Evolutionary conservation across 805 yeast genomes (phyloP).

Genomic region (Lipomyces orientalis): DNA sequence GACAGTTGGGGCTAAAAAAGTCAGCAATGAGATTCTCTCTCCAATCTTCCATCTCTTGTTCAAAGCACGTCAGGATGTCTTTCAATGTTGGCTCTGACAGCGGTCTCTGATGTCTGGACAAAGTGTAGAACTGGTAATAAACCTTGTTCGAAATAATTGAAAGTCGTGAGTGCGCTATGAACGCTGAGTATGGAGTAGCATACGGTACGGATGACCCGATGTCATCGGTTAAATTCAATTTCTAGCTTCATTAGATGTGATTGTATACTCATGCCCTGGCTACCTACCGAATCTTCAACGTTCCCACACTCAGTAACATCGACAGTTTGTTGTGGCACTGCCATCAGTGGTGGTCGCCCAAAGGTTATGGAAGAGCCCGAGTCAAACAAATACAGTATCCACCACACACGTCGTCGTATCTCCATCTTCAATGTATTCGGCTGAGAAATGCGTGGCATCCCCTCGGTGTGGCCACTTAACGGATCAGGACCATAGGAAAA

Average conservation of each 20-base stretch:
- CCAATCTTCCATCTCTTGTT: neutral
- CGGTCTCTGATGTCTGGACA: neutral
- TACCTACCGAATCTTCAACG: slow-evolving; percentile 18
- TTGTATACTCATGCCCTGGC: neutral
- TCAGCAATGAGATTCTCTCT: slow-evolving; percentile 41
- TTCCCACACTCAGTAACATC: slow-evolving; percentile 40
- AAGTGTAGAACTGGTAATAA: neutral
- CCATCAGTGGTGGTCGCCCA: slow-evolving; percentile 10
- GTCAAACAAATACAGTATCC: slow-evolving; percentile 4
- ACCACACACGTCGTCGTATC: slow-evolving; percentile 5
- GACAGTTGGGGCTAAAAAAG: slow-evolving; percentile 43
- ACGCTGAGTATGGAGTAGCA: neutral
- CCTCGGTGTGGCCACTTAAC: slow-evolving; percentile 45
- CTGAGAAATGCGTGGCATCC: slow-evolving; percentile 53
- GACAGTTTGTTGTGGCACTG: neutral
- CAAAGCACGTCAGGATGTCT: neutral
- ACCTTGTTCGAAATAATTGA: neutral
- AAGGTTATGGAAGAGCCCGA: slow-evolving; percentile 1
- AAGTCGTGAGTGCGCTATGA: neutral
- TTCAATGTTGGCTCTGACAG: neutral
- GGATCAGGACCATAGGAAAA: neutral
- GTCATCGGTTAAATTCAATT: neutral
- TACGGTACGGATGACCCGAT: neutral
- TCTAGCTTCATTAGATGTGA: neutral
- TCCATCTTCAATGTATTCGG: slow-evolving; percentile 51